A percentile compares a stretch with the other conserved stretches of the same genome.
Conservation (phyloP, 1,284 basidiomycete genomes). For the Sparassis latifolia region DNA sequence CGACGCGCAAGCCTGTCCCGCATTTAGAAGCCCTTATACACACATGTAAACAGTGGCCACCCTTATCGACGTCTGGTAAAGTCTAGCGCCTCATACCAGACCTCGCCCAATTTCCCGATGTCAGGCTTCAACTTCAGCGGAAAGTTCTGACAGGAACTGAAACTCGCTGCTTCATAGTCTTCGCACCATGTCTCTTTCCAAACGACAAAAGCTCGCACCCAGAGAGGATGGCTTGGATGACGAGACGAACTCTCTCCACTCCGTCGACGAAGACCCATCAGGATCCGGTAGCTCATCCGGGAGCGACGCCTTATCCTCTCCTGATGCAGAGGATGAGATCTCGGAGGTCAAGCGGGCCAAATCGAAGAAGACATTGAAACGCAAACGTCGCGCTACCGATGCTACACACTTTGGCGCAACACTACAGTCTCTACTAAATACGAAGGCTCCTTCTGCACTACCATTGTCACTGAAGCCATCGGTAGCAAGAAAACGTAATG, state of each 20-base stretch:
- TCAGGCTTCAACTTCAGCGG: too few relatives aligned
- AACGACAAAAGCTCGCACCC: conserved; percentile 20
- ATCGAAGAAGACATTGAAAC: conserved; percentile 72
- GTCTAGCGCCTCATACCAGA: too few relatives aligned
- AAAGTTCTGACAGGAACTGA: too few relatives aligned
- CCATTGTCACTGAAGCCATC: conserved; percentile 76
- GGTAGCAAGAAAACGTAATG: conserved; percentile 55
- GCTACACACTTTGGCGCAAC: conserved; percentile 68
- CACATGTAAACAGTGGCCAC: too few relatives aligned
- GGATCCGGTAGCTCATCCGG: conserved; percentile 19
- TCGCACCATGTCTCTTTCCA: conserved; percentile 20
- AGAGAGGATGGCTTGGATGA: conserved; percentile 10
- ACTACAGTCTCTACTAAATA: conserved; percentile 61
- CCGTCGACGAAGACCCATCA: conserved; percentile 23
- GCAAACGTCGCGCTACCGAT: conserved; percentile 72
- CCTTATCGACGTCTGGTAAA: too few relatives aligned
- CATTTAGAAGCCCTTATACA: too few relatives aligned
- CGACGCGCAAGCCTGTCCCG: too few relatives aligned
- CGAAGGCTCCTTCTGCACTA: conserved; percentile 54
- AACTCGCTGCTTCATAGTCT: too few relatives aligned
- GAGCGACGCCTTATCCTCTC: conserved; percentile 26
- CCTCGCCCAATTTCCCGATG: too few relatives aligned
- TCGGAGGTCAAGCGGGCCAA: conserved; percentile 46
- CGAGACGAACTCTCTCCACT: conserved; percentile 9
- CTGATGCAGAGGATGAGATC: conserved; percentile 61